Base-by-base conservation (phyloP, 164 flowering plant genomes). In the Houttuynia cordata region DNA sequence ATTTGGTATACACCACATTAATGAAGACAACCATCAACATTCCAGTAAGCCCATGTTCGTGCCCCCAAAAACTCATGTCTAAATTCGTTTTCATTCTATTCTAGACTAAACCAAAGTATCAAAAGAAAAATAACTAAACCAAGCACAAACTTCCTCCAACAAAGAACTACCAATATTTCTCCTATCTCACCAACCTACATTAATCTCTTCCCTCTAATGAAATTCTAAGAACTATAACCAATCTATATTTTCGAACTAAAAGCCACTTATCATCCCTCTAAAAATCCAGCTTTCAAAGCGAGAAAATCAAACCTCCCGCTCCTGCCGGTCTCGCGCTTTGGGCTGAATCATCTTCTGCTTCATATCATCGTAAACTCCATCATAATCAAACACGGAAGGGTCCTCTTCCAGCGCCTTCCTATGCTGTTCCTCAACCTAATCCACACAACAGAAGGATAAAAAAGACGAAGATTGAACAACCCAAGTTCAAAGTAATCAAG, bases 351-450 rank as follows among this genome's bases (percentile, higher is more conserved):
- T 68, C 56, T 80, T 75, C 67, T 77, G 70, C 69, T 93, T 90
- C 96, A 90, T 93, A 54, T 87, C 74, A 58, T 93, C 97, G 68
- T 90, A 90, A 20, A 84, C 97, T 8, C 86, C 97, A 70, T 90
- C 98, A 70, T 93, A 93, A 70, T 90, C 97, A 62, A 90, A 90
- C 5, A 75, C 86, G 4, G 84, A 72, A 0, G 99, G 97, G 66
- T 93, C 99, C 76, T 93, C 96, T 62, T 83, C 91, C 70, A 93
- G 67, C 19, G 96, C 96, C 64, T 93, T 90, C 78, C 81, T 88
- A 45, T 90, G 96, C 68, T 83, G 96, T 64, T 84, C 90, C 74
- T 93, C 99, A 66, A 84, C 68, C 96, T 88, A 47, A 8, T 17
- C 21, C 10, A 8, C 1, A 39, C 49, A 45, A 10, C 0, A 7